Percentiles rank a stretch among this genome's conserved stretches.
These are phyloP conservation scores for Penicillium sp. DNA, from an alignment of 2,329 filamentous ascomycete species.

Conservation along the genomic window DNA sequence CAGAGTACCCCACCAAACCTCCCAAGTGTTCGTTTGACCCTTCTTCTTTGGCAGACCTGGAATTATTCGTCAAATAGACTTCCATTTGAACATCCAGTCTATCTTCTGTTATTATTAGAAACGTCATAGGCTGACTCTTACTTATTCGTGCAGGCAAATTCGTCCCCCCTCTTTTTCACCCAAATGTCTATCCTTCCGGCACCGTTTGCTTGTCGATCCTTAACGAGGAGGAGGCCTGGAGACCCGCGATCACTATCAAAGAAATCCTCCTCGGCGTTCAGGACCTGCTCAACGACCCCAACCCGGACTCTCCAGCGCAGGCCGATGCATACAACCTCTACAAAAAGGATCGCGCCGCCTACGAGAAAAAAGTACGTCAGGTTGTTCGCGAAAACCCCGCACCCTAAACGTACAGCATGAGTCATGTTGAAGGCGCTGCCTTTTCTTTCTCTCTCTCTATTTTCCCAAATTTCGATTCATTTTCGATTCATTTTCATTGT, in stretches of 20 bases:
- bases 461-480: neutral
- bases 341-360: conserved; percentile 82
- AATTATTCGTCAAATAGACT: neutral
- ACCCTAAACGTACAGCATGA: conserved; percentile 44
- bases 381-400: conserved; percentile 88
- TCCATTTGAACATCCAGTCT: neutral
- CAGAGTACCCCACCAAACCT: conserved; percentile 97
- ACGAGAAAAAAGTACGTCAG: conserved; percentile 81
- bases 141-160: conserved; percentile 71
- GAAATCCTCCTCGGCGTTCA: conserved; percentile 96
- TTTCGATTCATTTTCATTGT: neutral
- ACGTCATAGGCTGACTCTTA: neutral
- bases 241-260: conserved; percentile 96
- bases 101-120: neutral
- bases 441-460: neutral
- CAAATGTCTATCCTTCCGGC: conserved; percentile 96
- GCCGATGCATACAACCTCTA: conserved; percentile 96
- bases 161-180: conserved; percentile 90
- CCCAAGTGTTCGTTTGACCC: conserved; percentile 77
- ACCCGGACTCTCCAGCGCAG: conserved; percentile 93
- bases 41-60: neutral
- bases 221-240: conserved; percentile 98
- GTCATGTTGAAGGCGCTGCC: neutral
- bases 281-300: conserved; percentile 91
- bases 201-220: conserved; percentile 96